Base-by-base conservation (phyloP, 1,284 basidiomycete species). In the Ustilago sp. region DNA sequence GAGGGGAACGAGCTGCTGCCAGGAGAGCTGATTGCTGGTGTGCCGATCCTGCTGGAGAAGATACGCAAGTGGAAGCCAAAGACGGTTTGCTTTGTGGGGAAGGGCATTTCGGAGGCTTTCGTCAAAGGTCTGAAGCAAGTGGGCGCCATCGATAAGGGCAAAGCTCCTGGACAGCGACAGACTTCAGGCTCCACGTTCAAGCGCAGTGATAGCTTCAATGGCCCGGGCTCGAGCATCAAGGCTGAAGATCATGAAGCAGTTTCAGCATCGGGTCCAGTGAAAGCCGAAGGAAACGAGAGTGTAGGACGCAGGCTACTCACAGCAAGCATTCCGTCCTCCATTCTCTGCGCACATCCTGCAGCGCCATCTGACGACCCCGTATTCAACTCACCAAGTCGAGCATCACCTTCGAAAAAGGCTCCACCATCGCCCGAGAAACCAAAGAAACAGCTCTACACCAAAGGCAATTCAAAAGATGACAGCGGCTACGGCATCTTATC, bases 11-110 rank as follows among this genome's bases (percentile, higher is more conserved):
- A 80, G 54, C 48, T 80, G 19, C 57, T 72, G 2, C 67, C 68
- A 12, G 59, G 57, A 17, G 79, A 80, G 43, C 55, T 80, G 19
- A 63, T 64, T 36, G 65, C 57, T n/a, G 77, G 79, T 12, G 76
- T 79, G 3, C 70, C 73, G 6, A 2, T 69, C 5, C 19, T 80
- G 43, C 54, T 79, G 12, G 55, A 69, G 23, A 79, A 79, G 53
- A 43, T 79, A 0, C 56, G 36, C 8, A 55, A 17, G 43, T 73
- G 66, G 68, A 69, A 68, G 32, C 77, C 77, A 0, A 55, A 50
- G n/a, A 68, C 64, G 8, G 74, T 76, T 3, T 69, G 66, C 43
- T 76, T 79, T 23, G 77, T 79, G 15, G 74, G 77, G 19, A 79
- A 79, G 35, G 77, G 74, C 4, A 79, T 79, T 19, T 72, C 77